Evolutionary conservation across 495 filamentous ascomycete genomes (phyloP).

Genomic region (Daldinia loculata): DNA sequence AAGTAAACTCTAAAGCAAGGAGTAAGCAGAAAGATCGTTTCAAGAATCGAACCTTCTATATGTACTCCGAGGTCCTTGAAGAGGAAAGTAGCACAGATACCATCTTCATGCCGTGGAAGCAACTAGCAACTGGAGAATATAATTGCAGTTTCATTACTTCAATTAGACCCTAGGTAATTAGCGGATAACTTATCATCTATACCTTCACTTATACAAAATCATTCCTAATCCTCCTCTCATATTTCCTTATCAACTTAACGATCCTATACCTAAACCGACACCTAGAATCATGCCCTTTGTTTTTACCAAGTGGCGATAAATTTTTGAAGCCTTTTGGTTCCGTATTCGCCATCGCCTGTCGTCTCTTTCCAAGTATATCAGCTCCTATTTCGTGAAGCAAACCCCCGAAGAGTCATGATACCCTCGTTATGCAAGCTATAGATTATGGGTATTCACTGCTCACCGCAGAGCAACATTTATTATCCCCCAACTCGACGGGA

Average conservation of each 20-base stretch:
- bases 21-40: background rate
- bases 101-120: background rate
- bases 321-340: conserved; percentile 29
- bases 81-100: background rate
- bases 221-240: background rate
- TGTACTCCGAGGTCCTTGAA: background rate
- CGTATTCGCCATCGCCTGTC: conserved; percentile 26
- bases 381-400: conserved; percentile 25
- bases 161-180: background rate
- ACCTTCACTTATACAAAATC: background rate
- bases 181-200: background rate
- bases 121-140: background rate
- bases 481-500: conserved; percentile 31
- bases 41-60: background rate
- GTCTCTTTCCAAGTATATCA: conserved; percentile 23
- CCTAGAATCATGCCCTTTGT: conserved; percentile 30
- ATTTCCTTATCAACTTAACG: background rate
- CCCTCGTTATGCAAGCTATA: conserved; percentile 22
- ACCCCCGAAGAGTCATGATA: conserved; percentile 27
- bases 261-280: background rate
- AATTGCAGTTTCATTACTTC: background rate
- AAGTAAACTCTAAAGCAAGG: background rate
- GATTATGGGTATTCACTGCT: conserved; percentile 18
- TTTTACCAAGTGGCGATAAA: conserved; percentile 34
- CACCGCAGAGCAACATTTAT: conserved; percentile 13